Base-by-base conservation (phyloP, 768 basidiomycete genomes). In the Amanita inopinata region DNA sequence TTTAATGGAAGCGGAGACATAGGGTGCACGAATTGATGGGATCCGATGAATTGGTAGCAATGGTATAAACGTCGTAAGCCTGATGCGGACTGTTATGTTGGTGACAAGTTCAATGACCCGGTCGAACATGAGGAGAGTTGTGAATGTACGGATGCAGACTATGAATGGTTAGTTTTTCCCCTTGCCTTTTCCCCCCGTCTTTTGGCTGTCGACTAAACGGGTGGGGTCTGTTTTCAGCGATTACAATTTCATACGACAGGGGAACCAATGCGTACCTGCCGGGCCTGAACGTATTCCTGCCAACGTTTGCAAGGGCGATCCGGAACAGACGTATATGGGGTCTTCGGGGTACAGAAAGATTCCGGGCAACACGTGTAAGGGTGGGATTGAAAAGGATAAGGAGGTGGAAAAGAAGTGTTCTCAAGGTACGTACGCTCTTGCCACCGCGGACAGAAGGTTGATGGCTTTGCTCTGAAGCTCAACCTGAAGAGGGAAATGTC, bases 271-370 rank as follows among this genome's bases (percentile, higher is more conserved):
- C 57, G 73, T 87, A 3, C 78, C 90, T 1, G 80, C 74, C 25
- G 94, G 96, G 7, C 90, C 84, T 2, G 94, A 98, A 57, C 80
- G 78, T 4, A 80, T 96, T 34, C 86, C 90, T 0, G 72, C 80
- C 4, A 85, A 78, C 3, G 67, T 81, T 1, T 94, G 91, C 52
- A 56, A 60, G 7, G n/a, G n/a, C n/a, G 64, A 65, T 34, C 61
- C 73, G 0, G 67, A 73, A 4, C 68, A 83, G 48, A 76, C 55
- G 5, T 99, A 90, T 56, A 53, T 71, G 56, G 96, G 96, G 0
- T 97, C 93, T 0, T 90, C 87, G 14, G 96, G 96, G 0, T 99
- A 80, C 58, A 73, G 92, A 23, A 78, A 82, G 55, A 89, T 99
- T 46, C 92, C 96, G 2, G 94, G 94, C 0, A 85, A 99, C 54